Evolutionary conservation across 345 rosid genomes (phyloP), one percentile per base, ranked within the genome.

Genomic region (Brassica juncea): DNA sequence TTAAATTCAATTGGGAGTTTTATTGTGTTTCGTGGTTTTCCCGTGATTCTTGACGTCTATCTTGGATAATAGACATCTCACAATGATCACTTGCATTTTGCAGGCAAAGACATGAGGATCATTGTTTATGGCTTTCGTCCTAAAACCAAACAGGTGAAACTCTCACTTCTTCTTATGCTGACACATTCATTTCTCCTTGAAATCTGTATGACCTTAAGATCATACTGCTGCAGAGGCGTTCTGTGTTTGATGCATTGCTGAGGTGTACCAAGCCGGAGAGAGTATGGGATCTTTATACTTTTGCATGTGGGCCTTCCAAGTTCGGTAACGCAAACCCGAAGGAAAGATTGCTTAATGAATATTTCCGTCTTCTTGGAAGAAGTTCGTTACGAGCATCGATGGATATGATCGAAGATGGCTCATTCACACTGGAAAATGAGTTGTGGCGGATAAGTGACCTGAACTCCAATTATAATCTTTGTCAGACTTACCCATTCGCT

Each of bases 31-130:
- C 15, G 10, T 35, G n/a, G 8, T 60, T 14, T 35, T 72, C 21
- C 3, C 47, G 28, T 58, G 28, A 3, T 58, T 66, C n/a, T n/a
- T n/a, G n/a, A 37, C 28, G n/a, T 78, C 30, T 71, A 65, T 72
- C 49, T 35, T 78, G 25, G 73, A 42, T 30, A 19, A 42, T 72
- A 23, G 68, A 66, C 62, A 19, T 62, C 6, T 30, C 2, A 14
- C 39, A 62, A 30, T 62, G 6, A 31, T 11, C 31, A 69, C 42
- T 39, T 75, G 19, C 65, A 8, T 77, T 78, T 81, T 84, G 79
- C 85, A 95, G 99, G 99, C 54, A 95, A 92, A 83, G 99, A 95
- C 87, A 91, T 95, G 99, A 88, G 97, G 84, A 84, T 91, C 32
- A 82, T 95, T 74, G 97, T 95, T 54, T 91, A 90, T 81, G 97